Evolutionary conservation across 1,284 basidiomycete species (phyloP).

Genomic region (Sanghuangporus baumii): DNA sequence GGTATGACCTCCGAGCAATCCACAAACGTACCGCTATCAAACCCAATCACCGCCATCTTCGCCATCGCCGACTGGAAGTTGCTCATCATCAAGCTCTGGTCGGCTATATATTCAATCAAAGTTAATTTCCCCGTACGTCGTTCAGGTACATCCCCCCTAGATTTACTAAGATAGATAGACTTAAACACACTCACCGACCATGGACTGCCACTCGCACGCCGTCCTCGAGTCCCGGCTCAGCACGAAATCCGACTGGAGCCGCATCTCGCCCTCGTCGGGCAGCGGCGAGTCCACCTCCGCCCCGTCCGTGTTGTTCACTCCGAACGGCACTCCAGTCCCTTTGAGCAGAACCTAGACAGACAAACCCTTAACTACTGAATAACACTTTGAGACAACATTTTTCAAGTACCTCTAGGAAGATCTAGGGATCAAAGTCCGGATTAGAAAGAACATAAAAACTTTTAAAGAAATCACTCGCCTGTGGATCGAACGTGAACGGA

Average conservation of each 20-base stretch:
- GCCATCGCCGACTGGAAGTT: constrained; percentile 28
- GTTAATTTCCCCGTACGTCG: too few relatives aligned
- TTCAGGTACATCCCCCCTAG: too few relatives aligned
- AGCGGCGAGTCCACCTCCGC: constrained; percentile 16
- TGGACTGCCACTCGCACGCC: constrained; percentile 16
- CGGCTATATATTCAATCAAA: neutral
- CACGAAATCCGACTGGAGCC: constrained; percentile 18
- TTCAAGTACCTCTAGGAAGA: constrained; percentile 19
- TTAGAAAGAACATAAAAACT: too few relatives aligned
- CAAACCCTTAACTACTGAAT: too few relatives aligned
- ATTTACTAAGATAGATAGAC: too few relatives aligned
- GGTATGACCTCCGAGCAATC: constrained; percentile 20
- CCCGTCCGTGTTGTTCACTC: constrained; percentile 15
- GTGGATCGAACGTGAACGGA: constrained; percentile 21
- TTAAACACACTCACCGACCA: constrained; percentile 17
- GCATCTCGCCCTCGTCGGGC: constrained; percentile 13
- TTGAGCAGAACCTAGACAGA: constrained; percentile 8
- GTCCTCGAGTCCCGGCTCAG: constrained; percentile 18
- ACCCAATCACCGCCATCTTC: constrained; percentile 30
- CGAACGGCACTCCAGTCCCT: constrained; percentile 18
- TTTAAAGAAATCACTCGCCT: too few relatives aligned
- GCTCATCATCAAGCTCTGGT: constrained; percentile 23
- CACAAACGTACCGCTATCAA: constrained; percentile 20
- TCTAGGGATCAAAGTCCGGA: neutral
- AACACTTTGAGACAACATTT: too few relatives aligned